phyloP scores from a whole-genome alignment of 176 grass and related monocot genomes.

The Otatea glauca region DNA sequence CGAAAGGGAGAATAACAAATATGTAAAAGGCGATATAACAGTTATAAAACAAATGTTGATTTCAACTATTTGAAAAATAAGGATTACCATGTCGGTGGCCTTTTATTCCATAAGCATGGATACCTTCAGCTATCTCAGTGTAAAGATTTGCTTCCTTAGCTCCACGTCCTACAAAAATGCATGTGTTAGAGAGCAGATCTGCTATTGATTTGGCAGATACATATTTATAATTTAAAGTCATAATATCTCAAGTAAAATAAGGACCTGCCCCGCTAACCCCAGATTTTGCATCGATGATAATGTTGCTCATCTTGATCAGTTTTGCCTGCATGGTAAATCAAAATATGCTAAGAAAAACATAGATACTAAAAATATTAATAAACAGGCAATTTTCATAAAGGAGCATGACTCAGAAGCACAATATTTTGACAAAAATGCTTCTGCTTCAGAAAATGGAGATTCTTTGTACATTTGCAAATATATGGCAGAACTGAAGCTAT shows the following conservation, averaged over 20 bases:
- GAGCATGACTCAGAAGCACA: background rate
- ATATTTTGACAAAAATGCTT: background rate
- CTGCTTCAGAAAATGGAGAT: background rate
- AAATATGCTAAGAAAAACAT: constrained; percentile 45
- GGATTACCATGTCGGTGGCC: constrained; percentile 87
- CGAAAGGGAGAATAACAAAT: background rate
- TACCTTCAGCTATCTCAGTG: constrained; percentile 94
- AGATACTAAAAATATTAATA: constrained; percentile 23
- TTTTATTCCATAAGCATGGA: constrained; percentile 93
- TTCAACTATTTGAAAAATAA: constrained; percentile 28
- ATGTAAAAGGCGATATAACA: background rate
- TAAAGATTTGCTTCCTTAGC: constrained; percentile 99
- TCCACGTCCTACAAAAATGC: constrained; percentile 73
- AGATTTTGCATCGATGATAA: constrained; percentile 98
- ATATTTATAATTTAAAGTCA: constrained; percentile 18
- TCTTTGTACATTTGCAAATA: background rate
- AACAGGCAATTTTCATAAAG: background rate
- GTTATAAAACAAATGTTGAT: constrained; percentile 17
- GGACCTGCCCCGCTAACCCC: constrained; percentile 93
- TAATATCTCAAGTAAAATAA: constrained; percentile 10
- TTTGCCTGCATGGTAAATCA: constrained; percentile 58
- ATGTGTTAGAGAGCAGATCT: constrained; percentile 1
- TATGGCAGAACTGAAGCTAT: background rate
- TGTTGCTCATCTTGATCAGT: constrained; percentile 78
- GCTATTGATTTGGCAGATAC: constrained; percentile 6